Conservation (phyloP, 169 alveolate species). For the Cryptosporidium sp. region DNA sequence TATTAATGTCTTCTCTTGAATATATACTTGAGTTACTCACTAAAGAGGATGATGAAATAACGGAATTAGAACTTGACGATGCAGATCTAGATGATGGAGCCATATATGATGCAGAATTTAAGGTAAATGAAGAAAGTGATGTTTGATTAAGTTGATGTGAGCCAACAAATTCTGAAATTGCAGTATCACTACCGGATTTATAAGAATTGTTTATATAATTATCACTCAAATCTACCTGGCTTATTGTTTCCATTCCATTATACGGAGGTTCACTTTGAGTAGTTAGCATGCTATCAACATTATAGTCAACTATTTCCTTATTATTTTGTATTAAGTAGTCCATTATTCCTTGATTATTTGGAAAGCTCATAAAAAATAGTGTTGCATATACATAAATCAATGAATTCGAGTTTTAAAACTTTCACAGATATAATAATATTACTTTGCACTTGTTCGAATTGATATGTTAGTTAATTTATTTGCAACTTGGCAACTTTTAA, state of each 20-base stretch:
- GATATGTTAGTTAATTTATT: not conserved
- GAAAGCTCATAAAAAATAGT: not conserved
- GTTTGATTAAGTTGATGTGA: not conserved
- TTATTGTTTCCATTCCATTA: not conserved
- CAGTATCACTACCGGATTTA: not conserved
- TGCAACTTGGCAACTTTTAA: not conserved
- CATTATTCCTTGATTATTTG: not conserved
- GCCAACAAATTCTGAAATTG: not conserved
- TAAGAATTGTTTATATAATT: not conserved
- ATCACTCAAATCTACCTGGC: not conserved
- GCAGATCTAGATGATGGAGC: not conserved
- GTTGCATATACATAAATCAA: not conserved
- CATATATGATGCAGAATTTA: not conserved
- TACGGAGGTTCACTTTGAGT: not conserved
- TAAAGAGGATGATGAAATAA: not conserved
- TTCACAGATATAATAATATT: not conserved
- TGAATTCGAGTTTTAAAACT: not conserved
- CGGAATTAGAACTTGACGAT: not conserved
- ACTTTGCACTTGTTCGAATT: not conserved
- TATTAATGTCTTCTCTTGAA: not conserved
- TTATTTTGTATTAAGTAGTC: not conserved
- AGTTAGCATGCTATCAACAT: constrained; percentile 8
- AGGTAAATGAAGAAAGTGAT: not conserved
- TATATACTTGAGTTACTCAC: not conserved
- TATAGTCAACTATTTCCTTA: not conserved